Evolutionary conservation across 306 rosid species (phyloP), one percentile per base, ranked within the genome.

Genomic region (Trifolium fragiferum): DNA sequence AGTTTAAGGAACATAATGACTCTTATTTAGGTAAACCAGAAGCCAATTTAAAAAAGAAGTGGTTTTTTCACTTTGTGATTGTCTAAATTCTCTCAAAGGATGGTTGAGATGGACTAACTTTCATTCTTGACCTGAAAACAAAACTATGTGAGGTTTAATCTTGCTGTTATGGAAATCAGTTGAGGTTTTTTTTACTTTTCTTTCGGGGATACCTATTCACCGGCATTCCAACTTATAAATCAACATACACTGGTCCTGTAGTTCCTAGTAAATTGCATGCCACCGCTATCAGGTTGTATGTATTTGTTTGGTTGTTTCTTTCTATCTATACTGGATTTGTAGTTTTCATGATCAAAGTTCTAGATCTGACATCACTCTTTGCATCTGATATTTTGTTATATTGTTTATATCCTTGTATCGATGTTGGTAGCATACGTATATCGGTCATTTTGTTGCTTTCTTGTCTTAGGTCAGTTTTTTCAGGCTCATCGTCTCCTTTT

Each of bases 51-150:
- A 58, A 59, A 30, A 35, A 66, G 44, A 53, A 54, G 58, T 53
- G 27, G 15, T 4, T 74, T 20, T 33, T 43, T 2, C 0, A 7
- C 5, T 33, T 61, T 30, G 67, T 37, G 57, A 4, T 44, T 44
- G 2, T 54, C 32, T 20, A 54, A 54, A 51, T 19, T 6, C 57
- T 73, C 70, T 57, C 47, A 21, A 43, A 8, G 16, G 68, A 19
- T 78, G 14, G 35, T 37, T 69, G 68, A 41, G 68, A 40, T 75
- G 35, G 72, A 38, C 49, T n/a, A 67, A 47, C 21, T 59, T 20
- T 80, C 51, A 50, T 59, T 59, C 50, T 70, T 57, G 68, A 59
- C 53, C 43, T 21, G 20, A 77, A 77, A 57, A 76, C 20, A 38
- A 32, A 51, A 23, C 21, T 21, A 38, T 64, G 6, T 74, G 53